phyloP scores from a whole-genome alignment of 768 basidiomycete genomes.

The Antrodiella citrinella region DNA sequence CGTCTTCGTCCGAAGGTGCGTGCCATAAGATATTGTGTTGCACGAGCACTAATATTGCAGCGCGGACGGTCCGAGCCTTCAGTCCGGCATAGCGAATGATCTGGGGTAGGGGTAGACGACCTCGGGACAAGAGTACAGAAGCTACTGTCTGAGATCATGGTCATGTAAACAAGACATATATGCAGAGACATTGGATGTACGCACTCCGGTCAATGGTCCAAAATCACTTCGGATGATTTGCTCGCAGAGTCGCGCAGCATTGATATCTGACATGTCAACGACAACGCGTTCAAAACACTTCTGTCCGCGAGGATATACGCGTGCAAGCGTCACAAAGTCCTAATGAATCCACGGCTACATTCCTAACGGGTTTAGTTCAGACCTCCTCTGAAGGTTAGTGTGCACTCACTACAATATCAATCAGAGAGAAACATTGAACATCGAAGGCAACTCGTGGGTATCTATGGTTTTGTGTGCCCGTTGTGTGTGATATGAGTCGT shows the following conservation, averaged over 20 bases:
- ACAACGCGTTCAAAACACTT: too few relatives aligned
- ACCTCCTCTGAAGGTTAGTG: too few relatives aligned
- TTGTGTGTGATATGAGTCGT: too few relatives aligned
- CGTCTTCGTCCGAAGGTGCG: slow-evolving; percentile 59
- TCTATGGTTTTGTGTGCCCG: too few relatives aligned
- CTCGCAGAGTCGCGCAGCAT: slow-evolving; percentile 11
- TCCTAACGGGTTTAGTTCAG: not conserved
- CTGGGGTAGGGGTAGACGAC: slow-evolving; percentile 68
- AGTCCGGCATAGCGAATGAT: slow-evolving; percentile 62
- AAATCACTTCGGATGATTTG: slow-evolving; percentile 8
- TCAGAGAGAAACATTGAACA: too few relatives aligned
- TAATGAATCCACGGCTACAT: not conserved
- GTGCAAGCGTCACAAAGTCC: too few relatives aligned
- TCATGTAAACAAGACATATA: not conserved
- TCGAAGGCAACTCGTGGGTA: too few relatives aligned
- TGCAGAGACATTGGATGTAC: not conserved
- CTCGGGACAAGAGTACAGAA: slow-evolving; percentile 66
- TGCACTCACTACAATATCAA: too few relatives aligned
- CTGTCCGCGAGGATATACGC: too few relatives aligned
- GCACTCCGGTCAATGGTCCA: slow-evolving; percentile 10
- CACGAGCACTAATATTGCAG: slow-evolving; percentile 67
- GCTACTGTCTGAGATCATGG: slow-evolving; percentile 51
- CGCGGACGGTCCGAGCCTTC: slow-evolving; percentile 60
- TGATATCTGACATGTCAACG: slow-evolving; percentile 11
- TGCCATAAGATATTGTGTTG: slow-evolving; percentile 95